These are phyloP conservation scores for Akebia trifoliata DNA, from an alignment of 164 flowering plant genomes.

Conservation along the genomic window DNA sequence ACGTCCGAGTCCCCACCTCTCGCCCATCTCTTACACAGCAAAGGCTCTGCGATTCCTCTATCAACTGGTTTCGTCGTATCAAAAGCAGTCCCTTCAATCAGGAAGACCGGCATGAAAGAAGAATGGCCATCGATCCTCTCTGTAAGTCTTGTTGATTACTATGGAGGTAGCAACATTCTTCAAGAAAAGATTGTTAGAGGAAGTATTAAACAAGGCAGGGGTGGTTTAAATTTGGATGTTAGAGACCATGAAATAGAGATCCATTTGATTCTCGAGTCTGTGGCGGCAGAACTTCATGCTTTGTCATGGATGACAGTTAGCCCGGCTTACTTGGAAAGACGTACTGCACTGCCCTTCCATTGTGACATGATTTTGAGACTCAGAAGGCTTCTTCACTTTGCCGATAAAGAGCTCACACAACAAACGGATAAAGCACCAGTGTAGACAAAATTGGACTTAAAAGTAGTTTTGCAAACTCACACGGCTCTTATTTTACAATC, in stretches of 20 bases:
- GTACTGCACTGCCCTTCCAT: constrained; percentile 85
- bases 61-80: constrained; percentile 90
- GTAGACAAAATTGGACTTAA: neutral
- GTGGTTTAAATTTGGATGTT: constrained; percentile 33
- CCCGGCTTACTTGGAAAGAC: constrained; percentile 80
- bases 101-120: constrained; percentile 49
- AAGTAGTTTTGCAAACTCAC: neutral
- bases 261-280: constrained; percentile 61
- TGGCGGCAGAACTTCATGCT: constrained; percentile 92
- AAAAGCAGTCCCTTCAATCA: constrained; percentile 76
- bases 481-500: too few species aligned
- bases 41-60: constrained; percentile 86
- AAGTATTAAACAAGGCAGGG: constrained; percentile 40
- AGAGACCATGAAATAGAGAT: constrained; percentile 59
- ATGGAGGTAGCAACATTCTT: constrained; percentile 50
- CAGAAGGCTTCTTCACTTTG: constrained; percentile 84
- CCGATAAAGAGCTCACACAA: constrained; percentile 66
- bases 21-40: constrained; percentile 97
- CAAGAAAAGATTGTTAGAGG: constrained; percentile 56
- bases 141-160: constrained; percentile 77
- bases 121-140: constrained; percentile 93
- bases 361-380: constrained; percentile 91
- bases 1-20: constrained; percentile 97
- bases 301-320: constrained; percentile 97
- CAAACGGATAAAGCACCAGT: constrained; percentile 31